phyloP scores from a whole-genome alignment of 208 protist species.

The Porcisia deanei region DNA sequence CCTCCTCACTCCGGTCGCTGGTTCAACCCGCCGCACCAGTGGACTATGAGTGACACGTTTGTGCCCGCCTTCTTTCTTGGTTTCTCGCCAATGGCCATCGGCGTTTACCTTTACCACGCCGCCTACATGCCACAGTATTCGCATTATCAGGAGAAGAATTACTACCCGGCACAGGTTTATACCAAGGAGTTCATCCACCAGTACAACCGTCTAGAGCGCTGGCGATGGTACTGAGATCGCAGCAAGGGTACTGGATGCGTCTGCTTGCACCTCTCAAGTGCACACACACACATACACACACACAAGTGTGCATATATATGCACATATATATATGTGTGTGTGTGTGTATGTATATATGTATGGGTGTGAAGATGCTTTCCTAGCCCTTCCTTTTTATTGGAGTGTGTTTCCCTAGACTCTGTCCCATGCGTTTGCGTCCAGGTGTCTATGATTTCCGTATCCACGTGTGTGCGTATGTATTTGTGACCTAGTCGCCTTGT shows the following conservation, averaged over 20 bases:
- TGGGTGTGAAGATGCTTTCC: too few relatives aligned
- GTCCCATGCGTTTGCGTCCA: not conserved
- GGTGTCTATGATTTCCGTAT: not conserved
- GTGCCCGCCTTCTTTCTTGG: conserved; percentile 81
- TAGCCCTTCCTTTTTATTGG: not conserved
- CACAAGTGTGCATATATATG: not conserved
- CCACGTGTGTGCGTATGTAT: not conserved
- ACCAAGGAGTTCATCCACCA: conserved; percentile 93
- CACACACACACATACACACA: not conserved
- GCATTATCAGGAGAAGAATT: conserved; percentile 91
- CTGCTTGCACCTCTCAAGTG: conserved; percentile 6
- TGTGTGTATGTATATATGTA: too few relatives aligned
- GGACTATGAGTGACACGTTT: conserved; percentile 91
- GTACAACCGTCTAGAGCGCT: conserved; percentile 90
- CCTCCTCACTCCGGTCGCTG: conserved; percentile 86
- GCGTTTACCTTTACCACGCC: conserved; percentile 84
- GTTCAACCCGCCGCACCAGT: conserved; percentile 93
- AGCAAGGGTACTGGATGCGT: not conserved
- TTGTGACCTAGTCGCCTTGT: not conserved
- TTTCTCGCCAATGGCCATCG: conserved; percentile 81
- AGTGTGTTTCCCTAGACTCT: not conserved
- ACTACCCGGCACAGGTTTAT: conserved; percentile 89
- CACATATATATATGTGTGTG: too few relatives aligned
- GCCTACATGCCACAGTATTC: conserved; percentile 92
- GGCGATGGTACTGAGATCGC: conserved; percentile 81